Conservation (phyloP, 345 rosid genomes). For the Linum tenue region DNA sequence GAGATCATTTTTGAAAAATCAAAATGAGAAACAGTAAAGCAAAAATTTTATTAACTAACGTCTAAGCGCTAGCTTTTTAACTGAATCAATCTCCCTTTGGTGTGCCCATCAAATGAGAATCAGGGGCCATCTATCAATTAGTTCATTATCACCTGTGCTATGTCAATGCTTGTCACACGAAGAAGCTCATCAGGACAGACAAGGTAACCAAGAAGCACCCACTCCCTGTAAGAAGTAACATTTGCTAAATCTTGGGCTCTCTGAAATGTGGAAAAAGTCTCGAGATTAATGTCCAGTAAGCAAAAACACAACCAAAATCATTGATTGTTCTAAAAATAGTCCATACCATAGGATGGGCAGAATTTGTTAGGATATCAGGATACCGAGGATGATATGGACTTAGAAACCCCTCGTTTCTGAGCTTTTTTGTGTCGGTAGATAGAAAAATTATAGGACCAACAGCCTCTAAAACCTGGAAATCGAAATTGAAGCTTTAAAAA, state of each 20-base stretch:
- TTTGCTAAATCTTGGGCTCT: slow-evolving; percentile 98
- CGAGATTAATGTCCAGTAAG: slow-evolving; percentile 8
- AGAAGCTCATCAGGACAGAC: slow-evolving; percentile 99
- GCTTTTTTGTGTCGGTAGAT: slow-evolving; percentile 90
- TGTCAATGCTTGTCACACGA: slow-evolving; percentile 96
- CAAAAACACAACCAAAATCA: not conserved
- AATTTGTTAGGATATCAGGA: slow-evolving; percentile 95
- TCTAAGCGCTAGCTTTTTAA: not conserved
- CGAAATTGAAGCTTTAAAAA: slow-evolving; percentile 8
- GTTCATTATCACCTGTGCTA: slow-evolving; percentile 57
- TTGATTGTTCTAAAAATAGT: slow-evolving; percentile 2
- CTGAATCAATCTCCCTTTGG: not conserved
- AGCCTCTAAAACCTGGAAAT: slow-evolving; percentile 90
- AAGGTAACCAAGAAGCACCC: slow-evolving; percentile 96
- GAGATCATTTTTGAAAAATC: slow-evolving; percentile 19
- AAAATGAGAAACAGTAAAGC: not conserved
- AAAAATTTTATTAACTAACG: too few relatives aligned
- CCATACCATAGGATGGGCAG: slow-evolving; percentile 95
- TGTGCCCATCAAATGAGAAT: not conserved
- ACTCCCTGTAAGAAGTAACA: slow-evolving; percentile 90
- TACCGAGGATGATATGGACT: slow-evolving; percentile 98
- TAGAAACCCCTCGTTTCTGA: slow-evolving; percentile 90
- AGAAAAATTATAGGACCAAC: slow-evolving; percentile 93
- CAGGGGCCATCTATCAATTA: not conserved
- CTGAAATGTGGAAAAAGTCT: slow-evolving; percentile 34